Evolutionary conservation across 495 filamentous ascomycete genomes (phyloP).

Genomic region (Beverwykella pulmonaria): DNA sequence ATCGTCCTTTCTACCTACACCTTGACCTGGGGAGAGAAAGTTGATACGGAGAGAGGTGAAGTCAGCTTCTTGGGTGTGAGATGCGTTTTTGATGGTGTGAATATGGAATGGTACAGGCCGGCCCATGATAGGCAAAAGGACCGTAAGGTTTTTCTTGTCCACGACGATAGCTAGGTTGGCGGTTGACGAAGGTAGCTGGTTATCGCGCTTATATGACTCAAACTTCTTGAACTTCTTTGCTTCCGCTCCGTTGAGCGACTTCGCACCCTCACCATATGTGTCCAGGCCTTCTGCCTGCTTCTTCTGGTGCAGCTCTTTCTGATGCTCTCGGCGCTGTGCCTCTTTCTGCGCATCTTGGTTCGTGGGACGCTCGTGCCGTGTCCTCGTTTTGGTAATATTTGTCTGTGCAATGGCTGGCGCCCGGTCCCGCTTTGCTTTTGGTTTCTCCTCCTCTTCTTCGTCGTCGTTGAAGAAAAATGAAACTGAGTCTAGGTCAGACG

Average conservation of each 20-base stretch:
- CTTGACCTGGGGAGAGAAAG: slow-evolving; percentile 94
- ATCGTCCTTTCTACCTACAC: slow-evolving; percentile 96
- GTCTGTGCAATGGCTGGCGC: slow-evolving; percentile 80
- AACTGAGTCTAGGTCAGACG: slow-evolving; percentile 84
- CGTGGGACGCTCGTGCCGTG: slow-evolving; percentile 84
- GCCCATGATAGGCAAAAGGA: slow-evolving; percentile 96
- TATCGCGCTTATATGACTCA: slow-evolving; percentile 98
- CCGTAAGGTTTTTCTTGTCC: slow-evolving; percentile 83
- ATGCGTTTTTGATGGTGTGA: slow-evolving; percentile 91
- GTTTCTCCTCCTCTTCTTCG: slow-evolving; percentile 60
- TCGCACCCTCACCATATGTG: slow-evolving; percentile 76
- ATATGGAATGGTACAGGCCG: slow-evolving; percentile 98
- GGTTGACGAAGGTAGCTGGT: slow-evolving; percentile 81
- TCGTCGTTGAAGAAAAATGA: slow-evolving; percentile 96
- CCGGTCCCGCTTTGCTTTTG: slow-evolving; percentile 81
- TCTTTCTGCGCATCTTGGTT: slow-evolving; percentile 90
- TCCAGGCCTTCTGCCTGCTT: slow-evolving; percentile 87
- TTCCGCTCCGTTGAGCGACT: slow-evolving; percentile 83
- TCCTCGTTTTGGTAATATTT: slow-evolving; percentile 91
- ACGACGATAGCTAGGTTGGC: slow-evolving; percentile 85
- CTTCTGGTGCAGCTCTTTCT: slow-evolving; percentile 83
- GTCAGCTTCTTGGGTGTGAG: slow-evolving; percentile 68
- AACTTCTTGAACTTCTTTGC: slow-evolving; percentile 98
- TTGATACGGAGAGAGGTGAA: slow-evolving; percentile 95
- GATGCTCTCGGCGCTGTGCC: slow-evolving; percentile 82